phyloP scores from a whole-genome alignment of 257 asterid species.

The Fraxinus quadrangulata region DNA sequence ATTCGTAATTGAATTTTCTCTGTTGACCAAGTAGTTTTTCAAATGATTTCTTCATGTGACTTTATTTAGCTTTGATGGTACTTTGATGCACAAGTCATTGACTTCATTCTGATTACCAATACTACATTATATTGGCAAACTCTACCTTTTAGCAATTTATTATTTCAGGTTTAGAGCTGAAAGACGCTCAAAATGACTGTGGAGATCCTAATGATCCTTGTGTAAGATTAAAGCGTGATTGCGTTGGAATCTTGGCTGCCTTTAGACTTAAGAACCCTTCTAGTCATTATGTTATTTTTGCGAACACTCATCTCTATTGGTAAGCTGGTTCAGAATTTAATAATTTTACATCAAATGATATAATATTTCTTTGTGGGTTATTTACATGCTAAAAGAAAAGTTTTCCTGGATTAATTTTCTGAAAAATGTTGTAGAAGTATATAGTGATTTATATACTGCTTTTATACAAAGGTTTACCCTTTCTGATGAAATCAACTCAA shows the following conservation, averaged over 20 bases:
- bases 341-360: neutral
- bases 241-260: conserved; percentile 88
- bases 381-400: too few relatives aligned
- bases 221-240: conserved; percentile 87
- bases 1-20: neutral
- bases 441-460: neutral
- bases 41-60: neutral
- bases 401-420: too few relatives aligned
- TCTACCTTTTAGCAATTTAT: conserved; percentile 16
- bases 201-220: conserved; percentile 84
- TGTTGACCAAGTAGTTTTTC: neutral
- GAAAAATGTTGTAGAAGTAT: neutral
- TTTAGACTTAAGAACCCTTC: conserved; percentile 69
- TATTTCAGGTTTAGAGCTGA: conserved; percentile 38
- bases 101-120: neutral
- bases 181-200: conserved; percentile 38
- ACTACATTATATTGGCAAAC: conserved; percentile 6
- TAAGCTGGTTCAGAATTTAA: conserved; percentile 29
- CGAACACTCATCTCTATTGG: conserved; percentile 91
- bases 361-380: neutral
- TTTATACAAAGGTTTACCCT: neutral
- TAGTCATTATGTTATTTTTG: conserved; percentile 58
- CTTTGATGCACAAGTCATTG: neutral
- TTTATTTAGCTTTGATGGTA: neutral
- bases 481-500: neutral